These are phyloP conservation scores for Tilletiaria anomala DNA, from an alignment of 1,284 basidiomycete genomes.

Conservation along the genomic window DNA sequence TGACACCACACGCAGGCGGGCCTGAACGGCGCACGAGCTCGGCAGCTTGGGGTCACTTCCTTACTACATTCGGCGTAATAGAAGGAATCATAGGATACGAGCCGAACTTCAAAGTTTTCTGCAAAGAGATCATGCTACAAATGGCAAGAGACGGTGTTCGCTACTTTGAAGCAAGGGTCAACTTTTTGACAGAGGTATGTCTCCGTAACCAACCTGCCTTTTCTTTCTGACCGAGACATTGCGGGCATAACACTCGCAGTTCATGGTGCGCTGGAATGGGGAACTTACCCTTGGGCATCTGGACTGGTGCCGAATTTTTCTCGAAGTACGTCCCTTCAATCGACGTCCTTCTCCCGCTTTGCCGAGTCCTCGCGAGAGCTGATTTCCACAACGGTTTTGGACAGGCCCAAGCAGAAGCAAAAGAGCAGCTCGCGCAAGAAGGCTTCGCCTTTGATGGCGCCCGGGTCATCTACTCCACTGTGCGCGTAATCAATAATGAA, in stretches of 20 bases:
- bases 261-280: conserved; percentile 52
- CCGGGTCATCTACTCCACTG: conserved; percentile 57
- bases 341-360: too few relatives aligned
- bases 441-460: not conserved
- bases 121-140: conserved; percentile 51
- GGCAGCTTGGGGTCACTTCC: conserved; percentile 26
- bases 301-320: conserved; percentile 51
- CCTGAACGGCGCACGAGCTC: conserved; percentile 12
- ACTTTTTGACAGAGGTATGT: conserved; percentile 51
- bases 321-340: conserved; percentile 44
- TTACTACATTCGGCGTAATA: conserved; percentile 19
- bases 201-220: too few relatives aligned
- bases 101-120: conserved; percentile 50
- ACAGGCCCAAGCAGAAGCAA: conserved; percentile 9
- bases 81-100: conserved; percentile 40
- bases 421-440: not conserved
- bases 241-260: too few relatives aligned
- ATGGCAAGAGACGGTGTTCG: conserved; percentile 58
- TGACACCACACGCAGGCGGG: conserved; percentile 11
- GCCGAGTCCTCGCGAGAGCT: too few relatives aligned
- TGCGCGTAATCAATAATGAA: conserved; percentile 49
- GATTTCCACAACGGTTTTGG: too few relatives aligned
- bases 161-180: conserved; percentile 57
- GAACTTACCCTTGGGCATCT: conserved; percentile 49
- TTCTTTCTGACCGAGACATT: too few relatives aligned